Percentiles rank a stretch among this genome's conserved stretches.
Evolutionary conservation across 2,329 filamentous ascomycete genomes (phyloP).

Genomic region (Volutella citrinella): DNA sequence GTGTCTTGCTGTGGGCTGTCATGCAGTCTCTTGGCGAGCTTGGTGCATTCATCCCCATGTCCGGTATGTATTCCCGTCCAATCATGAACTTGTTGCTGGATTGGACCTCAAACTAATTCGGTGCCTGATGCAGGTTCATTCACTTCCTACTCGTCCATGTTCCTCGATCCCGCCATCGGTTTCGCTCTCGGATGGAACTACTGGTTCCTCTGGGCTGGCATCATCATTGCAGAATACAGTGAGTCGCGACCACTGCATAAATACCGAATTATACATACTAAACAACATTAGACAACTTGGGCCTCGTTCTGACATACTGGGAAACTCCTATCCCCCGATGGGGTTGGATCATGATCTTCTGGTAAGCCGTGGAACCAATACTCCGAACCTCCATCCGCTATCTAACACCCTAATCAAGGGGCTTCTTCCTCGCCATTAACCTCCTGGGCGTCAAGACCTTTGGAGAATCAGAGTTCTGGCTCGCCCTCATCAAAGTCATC

Average conservation of each 20-base stretch:
- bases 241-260: background rate
- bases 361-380: background rate
- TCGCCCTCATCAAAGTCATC: slow-evolving; percentile 8
- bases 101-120: no score
- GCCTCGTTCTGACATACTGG: slow-evolving; percentile 6
- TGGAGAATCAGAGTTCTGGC: slow-evolving; percentile 11
- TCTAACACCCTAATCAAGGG: background rate
- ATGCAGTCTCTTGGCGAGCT: slow-evolving; percentile 5
- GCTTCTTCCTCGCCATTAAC: slow-evolving; percentile 5
- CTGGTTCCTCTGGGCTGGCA: slow-evolving; percentile 5
- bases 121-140: background rate
- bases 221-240: slow-evolving; percentile 8
- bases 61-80: background rate
- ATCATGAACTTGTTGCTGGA: no score
- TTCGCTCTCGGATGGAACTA: slow-evolving; percentile 5
- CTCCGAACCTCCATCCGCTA: no score
- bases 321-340: slow-evolving; percentile 2
- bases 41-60: slow-evolving; percentile 5
- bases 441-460: slow-evolving; percentile 6
- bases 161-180: slow-evolving; percentile 3
- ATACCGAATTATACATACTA: background rate
- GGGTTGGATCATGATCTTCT: slow-evolving; percentile 7
- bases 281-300: background rate
- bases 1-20: slow-evolving; percentile 6
- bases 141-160: slow-evolving; percentile 2